phyloP scores from a whole-genome alignment of 2,329 filamentous ascomycete genomes.

The Cercospora sesami region DNA sequence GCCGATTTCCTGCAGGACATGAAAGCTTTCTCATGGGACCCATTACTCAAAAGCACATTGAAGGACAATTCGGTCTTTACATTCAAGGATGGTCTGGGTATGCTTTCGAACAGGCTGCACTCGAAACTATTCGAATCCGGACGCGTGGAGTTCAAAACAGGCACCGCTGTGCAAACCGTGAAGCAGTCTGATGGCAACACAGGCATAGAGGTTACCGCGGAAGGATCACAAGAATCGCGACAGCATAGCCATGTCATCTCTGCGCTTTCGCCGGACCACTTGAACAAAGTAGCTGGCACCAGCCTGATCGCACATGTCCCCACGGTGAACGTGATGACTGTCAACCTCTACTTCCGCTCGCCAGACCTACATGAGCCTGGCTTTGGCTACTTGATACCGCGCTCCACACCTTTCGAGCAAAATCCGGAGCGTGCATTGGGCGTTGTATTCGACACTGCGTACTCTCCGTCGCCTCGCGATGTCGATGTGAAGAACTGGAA shows the following conservation, averaged over 20 bases:
- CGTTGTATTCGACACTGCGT: constrained; percentile 84
- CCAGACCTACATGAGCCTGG: constrained; percentile 67
- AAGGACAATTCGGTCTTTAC: constrained; percentile 44
- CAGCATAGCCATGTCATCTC: constrained; percentile 61
- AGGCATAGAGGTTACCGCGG: constrained; percentile 39
- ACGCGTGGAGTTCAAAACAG: constrained; percentile 44
- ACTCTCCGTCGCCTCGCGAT: constrained; percentile 34
- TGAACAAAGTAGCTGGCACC: constrained; percentile 40
- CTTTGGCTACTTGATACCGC: constrained; percentile 90
- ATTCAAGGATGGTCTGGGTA: constrained; percentile 47
- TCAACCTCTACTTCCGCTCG: constrained; percentile 81
- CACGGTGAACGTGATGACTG: constrained; percentile 75
- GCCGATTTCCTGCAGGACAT: constrained; percentile 36
- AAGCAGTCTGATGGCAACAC: constrained; percentile 30
- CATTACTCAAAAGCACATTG: constrained; percentile 38
- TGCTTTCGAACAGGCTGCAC: constrained; percentile 42
- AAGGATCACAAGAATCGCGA: constrained; percentile 22
- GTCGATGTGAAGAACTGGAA: constrained; percentile 31
- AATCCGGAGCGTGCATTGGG: constrained; percentile 85
- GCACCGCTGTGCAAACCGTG: constrained; percentile 51
- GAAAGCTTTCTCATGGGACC: constrained; percentile 39
- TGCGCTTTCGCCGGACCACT: constrained; percentile 54
- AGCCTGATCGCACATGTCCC: constrained; percentile 60
- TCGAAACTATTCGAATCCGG: constrained; percentile 40
- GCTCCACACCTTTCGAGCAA: constrained; percentile 65